A percentile compares a stretch with the other conserved stretches of the same genome.
phyloP scores from a whole-genome alignment of 2,329 filamentous ascomycete genomes.

The Huntiella omanensis region DNA sequence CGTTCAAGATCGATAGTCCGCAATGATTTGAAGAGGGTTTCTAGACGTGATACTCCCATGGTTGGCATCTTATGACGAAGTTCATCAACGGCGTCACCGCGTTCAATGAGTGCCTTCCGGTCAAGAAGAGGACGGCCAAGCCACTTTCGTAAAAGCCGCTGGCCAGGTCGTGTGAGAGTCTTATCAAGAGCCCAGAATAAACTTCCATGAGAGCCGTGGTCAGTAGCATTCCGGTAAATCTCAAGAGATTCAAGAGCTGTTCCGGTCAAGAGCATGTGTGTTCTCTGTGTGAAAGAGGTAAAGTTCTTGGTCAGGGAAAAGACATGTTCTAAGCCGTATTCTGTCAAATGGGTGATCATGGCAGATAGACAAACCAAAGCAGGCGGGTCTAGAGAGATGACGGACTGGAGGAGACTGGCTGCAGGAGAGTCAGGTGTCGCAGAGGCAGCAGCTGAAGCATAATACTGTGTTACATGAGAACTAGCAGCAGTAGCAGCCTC shows the following conservation, averaged over 20 bases:
- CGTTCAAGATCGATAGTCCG: constrained; percentile 68
- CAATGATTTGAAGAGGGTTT: constrained; percentile 48
- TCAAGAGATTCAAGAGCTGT: constrained; percentile 88
- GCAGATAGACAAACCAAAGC: constrained; percentile 85
- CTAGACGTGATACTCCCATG: constrained; percentile 52
- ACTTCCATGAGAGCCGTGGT: constrained; percentile 68
- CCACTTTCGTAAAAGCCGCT: constrained; percentile 80
- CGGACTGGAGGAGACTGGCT: constrained; percentile 59
- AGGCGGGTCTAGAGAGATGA: constrained; percentile 64
- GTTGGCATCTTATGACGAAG: constrained; percentile 51
- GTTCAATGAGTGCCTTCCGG: constrained; percentile 51
- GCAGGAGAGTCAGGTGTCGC: constrained; percentile 27
- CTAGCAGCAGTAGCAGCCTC: constrained; percentile 21
- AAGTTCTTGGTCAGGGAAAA: constrained; percentile 96
- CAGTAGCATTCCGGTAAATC: constrained; percentile 87
- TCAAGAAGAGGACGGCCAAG: constrained; percentile 79
- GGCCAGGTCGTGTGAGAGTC: constrained; percentile 76
- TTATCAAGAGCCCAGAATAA: constrained; percentile 92
- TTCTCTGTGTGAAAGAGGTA: constrained; percentile 79
- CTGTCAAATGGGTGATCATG: constrained; percentile 84
- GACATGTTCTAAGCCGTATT: constrained; percentile 87
- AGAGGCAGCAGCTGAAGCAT: constrained; percentile 64
- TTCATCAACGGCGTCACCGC: constrained; percentile 73
- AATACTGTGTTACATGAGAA: constrained; percentile 86
- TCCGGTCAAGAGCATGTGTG: constrained; percentile 90